Evolutionary conservation across 805 yeast species (phyloP), one percentile per base, ranked within the genome.

Genomic region (Myxozyma kluyveri): DNA sequence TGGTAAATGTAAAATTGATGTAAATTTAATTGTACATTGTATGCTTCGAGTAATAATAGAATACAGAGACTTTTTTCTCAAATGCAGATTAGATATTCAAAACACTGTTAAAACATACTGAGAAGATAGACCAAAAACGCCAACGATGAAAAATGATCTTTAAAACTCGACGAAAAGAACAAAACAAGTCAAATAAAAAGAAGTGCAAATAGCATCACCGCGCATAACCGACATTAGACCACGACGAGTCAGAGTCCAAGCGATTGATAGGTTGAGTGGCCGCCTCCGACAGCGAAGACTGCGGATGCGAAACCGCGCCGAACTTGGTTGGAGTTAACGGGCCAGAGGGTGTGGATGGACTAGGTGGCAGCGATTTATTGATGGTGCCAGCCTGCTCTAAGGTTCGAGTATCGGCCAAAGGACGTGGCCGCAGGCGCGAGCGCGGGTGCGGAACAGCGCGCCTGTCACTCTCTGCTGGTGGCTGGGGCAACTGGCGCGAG

Each of bases 341-440:
- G 17, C 40, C 27, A 2, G 40, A 22, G 24, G 27, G 23, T 40
- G 26, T 31, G 21, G 9, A 32, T 19, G 50, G 50, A 21, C 41
- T 26, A 19, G 50, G 50, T 14, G 50, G 50, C 7, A 47, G 45
- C 6, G 23, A n/a, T 29, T 47, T 47, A 42, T 47, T 47, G 33
- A 44, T 42, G 22, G 26, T 14, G 9, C 50, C 50, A 27, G 50
- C 44, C 18, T 39, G 26, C 2, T 29, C 23, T 17, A 46, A 24
- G 14, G 33, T 14, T 9, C 12, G 14, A 9, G 33, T 9, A 26
- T 46, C 39, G 39, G 19, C 19, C 10, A 35, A 21, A 17, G 39
- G 33, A 29, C 39, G 39, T 12, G 21, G 39, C 6, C 14, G 10
- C 14, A 12, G 35, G 35, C 35, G 35, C 35, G 35, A 14, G 10